Percentiles rank a stretch among this genome's conserved stretches.
These are phyloP conservation scores for Erodium texanum DNA, from an alignment of 441 rosid genomes.

Conservation along the genomic window DNA sequence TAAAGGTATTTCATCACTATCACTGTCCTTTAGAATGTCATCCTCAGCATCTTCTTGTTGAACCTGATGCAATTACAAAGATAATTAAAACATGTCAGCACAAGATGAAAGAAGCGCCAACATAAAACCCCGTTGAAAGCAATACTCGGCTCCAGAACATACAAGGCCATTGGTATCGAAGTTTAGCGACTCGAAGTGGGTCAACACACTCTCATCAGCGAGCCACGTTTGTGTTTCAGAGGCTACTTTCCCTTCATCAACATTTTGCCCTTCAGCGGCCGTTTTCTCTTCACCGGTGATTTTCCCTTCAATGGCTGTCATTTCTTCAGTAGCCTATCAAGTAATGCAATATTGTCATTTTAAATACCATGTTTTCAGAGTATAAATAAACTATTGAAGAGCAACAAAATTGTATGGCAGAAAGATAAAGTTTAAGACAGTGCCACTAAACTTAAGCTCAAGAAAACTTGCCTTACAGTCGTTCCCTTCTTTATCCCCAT, in stretches of 20 bases:
- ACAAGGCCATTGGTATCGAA: conserved; percentile 52
- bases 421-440: background rate
- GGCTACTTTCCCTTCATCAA: background rate
- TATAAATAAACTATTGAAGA: background rate
- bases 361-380: background rate
- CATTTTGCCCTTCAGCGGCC: background rate
- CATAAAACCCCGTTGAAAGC: conserved; percentile 15
- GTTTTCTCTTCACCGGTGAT: background rate
- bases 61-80: conserved; percentile 36
- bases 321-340: conserved; percentile 7
- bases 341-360: background rate
- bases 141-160: conserved; percentile 22
- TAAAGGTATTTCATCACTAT: conserved; percentile 70
- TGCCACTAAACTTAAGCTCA: background rate
- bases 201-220: conserved; percentile 65
- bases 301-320: background rate
- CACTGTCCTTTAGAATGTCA: conserved; percentile 44
- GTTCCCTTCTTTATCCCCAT: conserved; percentile 52
- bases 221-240: conserved; percentile 67
- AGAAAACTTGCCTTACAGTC: conserved; percentile 44
- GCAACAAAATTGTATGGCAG: background rate
- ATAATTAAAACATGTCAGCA: conserved; percentile 16
- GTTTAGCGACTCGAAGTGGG: conserved; percentile 66
- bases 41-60: conserved; percentile 36
- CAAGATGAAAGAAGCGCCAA: conserved; percentile 13